Conservation (phyloP, 2,329 filamentous ascomycete genomes). For the Macrophomina tecta region DNA sequence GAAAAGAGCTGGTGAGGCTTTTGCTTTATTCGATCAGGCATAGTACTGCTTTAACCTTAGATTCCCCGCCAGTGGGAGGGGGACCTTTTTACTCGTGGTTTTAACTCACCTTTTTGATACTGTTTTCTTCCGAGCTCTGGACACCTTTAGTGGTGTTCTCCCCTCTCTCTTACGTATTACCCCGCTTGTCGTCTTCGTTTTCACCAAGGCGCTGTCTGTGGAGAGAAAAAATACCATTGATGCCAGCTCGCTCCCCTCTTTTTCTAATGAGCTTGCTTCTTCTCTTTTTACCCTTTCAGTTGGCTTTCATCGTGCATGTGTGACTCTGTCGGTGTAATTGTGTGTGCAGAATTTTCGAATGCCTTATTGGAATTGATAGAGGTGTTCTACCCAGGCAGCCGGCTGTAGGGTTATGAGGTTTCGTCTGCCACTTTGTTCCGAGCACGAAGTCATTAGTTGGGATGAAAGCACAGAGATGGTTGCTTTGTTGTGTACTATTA, state of each 20-base stretch:
- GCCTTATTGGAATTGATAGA: background rate
- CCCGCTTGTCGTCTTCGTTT: background rate
- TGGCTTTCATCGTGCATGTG: slow-evolving; percentile 6
- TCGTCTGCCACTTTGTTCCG: too few species aligned
- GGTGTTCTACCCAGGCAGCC: too few species aligned
- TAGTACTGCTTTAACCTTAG: background rate
- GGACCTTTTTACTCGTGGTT: background rate
- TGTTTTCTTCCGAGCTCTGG: background rate
- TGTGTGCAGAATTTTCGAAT: slow-evolving; percentile 33
- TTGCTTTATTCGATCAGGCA: background rate
- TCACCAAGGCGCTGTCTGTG: slow-evolving; percentile 5
- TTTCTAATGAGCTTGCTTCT: background rate
- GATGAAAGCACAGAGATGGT: too few species aligned
- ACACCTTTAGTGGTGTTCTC: background rate
- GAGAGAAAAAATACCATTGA: slow-evolving; percentile 2
- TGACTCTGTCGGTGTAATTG: slow-evolving; percentile 28
- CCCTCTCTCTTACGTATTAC: background rate
- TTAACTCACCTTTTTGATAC: background rate
- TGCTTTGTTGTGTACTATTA: slow-evolving; percentile 7
- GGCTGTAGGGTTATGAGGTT: too few species aligned
- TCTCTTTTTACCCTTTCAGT: background rate
- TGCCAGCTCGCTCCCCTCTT: background rate
- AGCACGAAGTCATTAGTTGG: too few species aligned
- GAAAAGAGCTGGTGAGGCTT: slow-evolving; percentile 11
- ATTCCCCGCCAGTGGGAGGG: background rate